Conservation (phyloP, 163 green algal genomes). For the Coccomyxa subellipsoidea region DNA sequence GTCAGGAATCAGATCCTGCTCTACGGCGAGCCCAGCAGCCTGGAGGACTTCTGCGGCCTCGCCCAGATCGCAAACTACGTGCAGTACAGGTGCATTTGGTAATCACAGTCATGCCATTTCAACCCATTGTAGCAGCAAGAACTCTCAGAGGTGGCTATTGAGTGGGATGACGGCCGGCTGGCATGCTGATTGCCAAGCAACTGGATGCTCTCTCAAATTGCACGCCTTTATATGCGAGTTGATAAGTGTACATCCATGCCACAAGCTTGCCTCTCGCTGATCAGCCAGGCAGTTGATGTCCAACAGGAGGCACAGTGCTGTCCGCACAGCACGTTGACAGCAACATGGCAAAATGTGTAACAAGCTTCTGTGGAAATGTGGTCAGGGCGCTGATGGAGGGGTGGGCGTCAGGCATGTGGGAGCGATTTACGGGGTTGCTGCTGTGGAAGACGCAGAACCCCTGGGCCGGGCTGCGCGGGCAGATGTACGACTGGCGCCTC, state of each 20-base stretch:
- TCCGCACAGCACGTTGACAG: too few relatives aligned
- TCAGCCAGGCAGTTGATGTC: too few relatives aligned
- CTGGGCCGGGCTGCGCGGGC: conserved; percentile 1
- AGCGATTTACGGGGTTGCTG: background rate
- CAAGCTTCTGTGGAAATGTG: too few relatives aligned
- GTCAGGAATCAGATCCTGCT: background rate
- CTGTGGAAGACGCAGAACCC: conserved; percentile 17
- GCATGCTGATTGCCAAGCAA: background rate
- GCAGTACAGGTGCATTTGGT: conserved; percentile 1
- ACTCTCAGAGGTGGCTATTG: background rate
- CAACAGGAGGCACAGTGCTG: too few relatives aligned
- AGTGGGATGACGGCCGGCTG: background rate
- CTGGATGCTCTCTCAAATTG: background rate
- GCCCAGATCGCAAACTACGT: conserved; percentile 10
- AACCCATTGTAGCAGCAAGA: background rate
- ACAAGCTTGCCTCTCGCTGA: too few relatives aligned
- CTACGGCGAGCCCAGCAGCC: background rate
- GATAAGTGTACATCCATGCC: too few relatives aligned
- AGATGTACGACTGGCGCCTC: conserved; percentile 13
- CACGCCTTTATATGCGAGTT: too few relatives aligned
- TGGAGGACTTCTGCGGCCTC: background rate
- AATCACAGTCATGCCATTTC: too few relatives aligned
- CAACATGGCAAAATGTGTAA: too few relatives aligned
- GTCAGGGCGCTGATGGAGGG: conserved; percentile 12
- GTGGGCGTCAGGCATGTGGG: conserved; percentile 3